Evolutionary conservation across 495 filamentous ascomycete species (phyloP).

Genomic region (Trichoderma gamsii): DNA sequence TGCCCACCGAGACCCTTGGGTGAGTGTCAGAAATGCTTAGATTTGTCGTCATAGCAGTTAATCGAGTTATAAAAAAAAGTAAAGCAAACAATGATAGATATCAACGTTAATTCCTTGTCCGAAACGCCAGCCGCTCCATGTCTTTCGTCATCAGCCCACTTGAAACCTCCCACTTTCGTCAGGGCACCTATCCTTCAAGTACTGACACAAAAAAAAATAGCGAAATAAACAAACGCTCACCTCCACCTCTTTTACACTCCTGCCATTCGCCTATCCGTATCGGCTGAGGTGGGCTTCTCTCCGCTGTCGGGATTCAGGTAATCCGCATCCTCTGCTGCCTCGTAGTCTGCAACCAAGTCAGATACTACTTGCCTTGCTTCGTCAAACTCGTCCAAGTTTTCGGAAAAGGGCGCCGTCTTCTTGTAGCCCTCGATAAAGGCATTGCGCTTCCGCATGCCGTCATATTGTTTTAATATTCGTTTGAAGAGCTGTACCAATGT

Average conservation of each 20-base stretch:
- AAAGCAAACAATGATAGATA: not conserved
- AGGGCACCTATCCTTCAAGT: not conserved
- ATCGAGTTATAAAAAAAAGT: not conserved
- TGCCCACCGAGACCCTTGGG: not conserved
- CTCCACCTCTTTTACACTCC: slow-evolving; percentile 12
- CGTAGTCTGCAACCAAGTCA: slow-evolving; percentile 87
- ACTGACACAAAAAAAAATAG: not conserved
- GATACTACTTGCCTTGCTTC: slow-evolving; percentile 83
- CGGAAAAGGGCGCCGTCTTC: slow-evolving; percentile 83
- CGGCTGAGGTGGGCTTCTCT: slow-evolving; percentile 37
- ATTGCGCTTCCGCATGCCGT: slow-evolving; percentile 88
- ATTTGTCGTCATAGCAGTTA: not conserved
- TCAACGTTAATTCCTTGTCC: not conserved
- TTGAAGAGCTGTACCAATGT: slow-evolving; percentile 62
- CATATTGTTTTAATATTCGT: slow-evolving; percentile 82
- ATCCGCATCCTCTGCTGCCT: slow-evolving; percentile 82
- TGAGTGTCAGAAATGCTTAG: not conserved
- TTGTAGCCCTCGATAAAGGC: slow-evolving; percentile 95
- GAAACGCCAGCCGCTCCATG: slow-evolving; percentile 10
- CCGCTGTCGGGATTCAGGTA: slow-evolving; percentile 71
- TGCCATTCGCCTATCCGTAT: slow-evolving; percentile 40
- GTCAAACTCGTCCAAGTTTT: slow-evolving; percentile 91
- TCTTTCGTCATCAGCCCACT: not conserved
- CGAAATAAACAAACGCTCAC: not conserved
- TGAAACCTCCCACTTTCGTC: not conserved